These are phyloP conservation scores for Vishniacozyma victoriae DNA, from an alignment of 768 basidiomycete species.

Conservation along the genomic window DNA sequence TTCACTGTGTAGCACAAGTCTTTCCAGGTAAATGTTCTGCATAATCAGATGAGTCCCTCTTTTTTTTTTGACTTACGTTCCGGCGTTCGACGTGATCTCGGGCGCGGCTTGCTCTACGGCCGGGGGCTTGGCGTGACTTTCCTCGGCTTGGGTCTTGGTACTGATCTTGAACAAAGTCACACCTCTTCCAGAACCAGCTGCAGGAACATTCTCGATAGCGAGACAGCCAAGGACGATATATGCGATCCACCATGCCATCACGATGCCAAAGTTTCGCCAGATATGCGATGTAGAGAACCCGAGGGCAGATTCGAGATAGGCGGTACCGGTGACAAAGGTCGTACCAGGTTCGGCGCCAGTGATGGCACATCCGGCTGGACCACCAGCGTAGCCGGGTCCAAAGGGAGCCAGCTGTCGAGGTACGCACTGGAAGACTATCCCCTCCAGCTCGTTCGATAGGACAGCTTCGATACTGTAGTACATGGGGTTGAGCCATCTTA, in stretches of 20 bases:
- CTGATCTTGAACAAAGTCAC: background rate
- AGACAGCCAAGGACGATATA: background rate
- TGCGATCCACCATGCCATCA: slow-evolving; percentile 23
- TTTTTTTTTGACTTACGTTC: background rate
- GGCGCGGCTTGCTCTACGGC: no score
- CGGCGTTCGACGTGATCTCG: background rate
- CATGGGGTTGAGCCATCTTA: slow-evolving; percentile 42
- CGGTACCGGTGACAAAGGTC: slow-evolving; percentile 4
- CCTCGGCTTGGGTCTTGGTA: slow-evolving; percentile 15
- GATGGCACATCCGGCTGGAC: slow-evolving; percentile 4
- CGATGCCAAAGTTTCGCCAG: slow-evolving; percentile 38
- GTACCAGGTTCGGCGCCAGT: slow-evolving; percentile 2
- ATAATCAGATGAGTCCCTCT: slow-evolving; percentile 5
- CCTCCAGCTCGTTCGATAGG: slow-evolving; percentile 23
- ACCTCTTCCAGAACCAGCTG: background rate
- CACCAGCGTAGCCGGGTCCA: slow-evolving; percentile 20
- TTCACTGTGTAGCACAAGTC: slow-evolving; percentile 40
- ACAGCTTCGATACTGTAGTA: slow-evolving; percentile 38
- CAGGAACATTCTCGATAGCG: background rate
- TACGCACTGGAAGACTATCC: slow-evolving; percentile 21
- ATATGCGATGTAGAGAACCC: slow-evolving; percentile 17
- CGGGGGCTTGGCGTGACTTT: slow-evolving; percentile 14
- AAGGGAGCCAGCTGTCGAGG: slow-evolving; percentile 26
- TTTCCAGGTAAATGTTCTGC: slow-evolving; percentile 46
- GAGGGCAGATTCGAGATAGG: slow-evolving; percentile 16